A percentile compares a stretch with the other conserved stretches of the same genome.
Evolutionary conservation across 139 green algal genomes (phyloP).

Genomic region (Picochlorum sp.): DNA sequence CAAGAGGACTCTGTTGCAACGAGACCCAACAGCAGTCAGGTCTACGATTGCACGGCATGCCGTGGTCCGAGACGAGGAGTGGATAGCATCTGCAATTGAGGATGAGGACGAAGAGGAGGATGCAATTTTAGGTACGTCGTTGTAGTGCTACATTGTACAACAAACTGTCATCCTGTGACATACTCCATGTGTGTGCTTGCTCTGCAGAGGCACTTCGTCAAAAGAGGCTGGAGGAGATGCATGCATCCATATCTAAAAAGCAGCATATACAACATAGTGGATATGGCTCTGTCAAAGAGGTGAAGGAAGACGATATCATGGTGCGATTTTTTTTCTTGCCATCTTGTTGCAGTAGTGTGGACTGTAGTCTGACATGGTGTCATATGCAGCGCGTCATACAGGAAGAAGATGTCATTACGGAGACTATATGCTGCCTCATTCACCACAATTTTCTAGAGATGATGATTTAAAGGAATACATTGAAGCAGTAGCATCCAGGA

Average conservation of each 20-base stretch:
- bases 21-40: background rate
- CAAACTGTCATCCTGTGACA: too few relatives aligned
- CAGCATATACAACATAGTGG: background rate
- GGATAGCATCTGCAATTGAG: background rate
- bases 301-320: background rate
- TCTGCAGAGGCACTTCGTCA: background rate
- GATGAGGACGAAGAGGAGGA: background rate
- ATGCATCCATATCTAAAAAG: background rate
- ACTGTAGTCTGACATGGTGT: background rate
- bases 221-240: background rate
- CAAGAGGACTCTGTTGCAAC: background rate
- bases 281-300: background rate
- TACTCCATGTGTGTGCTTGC: too few relatives aligned
- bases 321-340: background rate
- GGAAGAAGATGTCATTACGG: background rate
- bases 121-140: background rate
- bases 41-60: background rate
- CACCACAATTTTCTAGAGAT: background rate
- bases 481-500: background rate
- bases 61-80: background rate
- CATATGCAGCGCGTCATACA: background rate
- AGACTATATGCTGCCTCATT: background rate
- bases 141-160: background rate
- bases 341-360: background rate
- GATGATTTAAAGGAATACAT: constrained; percentile 1